phyloP scores from a whole-genome alignment of 2,329 filamentous ascomycete species.

The Trichoderma simmonsii region DNA sequence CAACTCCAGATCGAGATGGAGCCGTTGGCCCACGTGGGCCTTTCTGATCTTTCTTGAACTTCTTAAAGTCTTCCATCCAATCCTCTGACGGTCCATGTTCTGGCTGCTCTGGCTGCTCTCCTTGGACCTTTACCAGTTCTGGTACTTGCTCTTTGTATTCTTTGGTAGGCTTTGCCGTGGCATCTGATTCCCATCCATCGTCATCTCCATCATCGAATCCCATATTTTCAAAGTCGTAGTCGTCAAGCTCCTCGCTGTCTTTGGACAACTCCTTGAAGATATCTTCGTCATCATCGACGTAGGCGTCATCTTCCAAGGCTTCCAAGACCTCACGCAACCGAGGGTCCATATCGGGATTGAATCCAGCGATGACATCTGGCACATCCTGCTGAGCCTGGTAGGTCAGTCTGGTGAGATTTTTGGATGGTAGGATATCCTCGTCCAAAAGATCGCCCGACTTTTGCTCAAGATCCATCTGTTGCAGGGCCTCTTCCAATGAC shows the following conservation, averaged over 20 bases:
- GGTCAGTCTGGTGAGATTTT: conserved; percentile 70
- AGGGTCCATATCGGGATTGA: conserved; percentile 98
- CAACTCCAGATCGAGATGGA: conserved; percentile 57
- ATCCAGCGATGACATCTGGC: conserved; percentile 86
- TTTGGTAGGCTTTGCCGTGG: conserved; percentile 73
- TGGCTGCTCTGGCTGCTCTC: conserved; percentile 39
- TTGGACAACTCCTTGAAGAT: conserved; percentile 72
- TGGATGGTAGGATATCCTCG: conserved; percentile 72
- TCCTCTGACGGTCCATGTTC: conserved; percentile 68
- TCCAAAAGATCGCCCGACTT: conserved; percentile 60
- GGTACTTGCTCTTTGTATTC: conserved; percentile 52
- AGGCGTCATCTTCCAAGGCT: conserved; percentile 92
- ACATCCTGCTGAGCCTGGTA: conserved; percentile 94
- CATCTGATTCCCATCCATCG: conserved; percentile 92
- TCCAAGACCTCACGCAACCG: conserved; percentile 85
- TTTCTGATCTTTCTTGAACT: conserved; percentile 83
- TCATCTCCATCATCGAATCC: conserved; percentile 60
- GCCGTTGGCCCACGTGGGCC: conserved; percentile 39
- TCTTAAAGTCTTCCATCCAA: conserved; percentile 90
- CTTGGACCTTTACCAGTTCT: conserved; percentile 45
- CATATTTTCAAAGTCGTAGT: conserved; percentile 72
- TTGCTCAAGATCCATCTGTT: conserved; percentile 56
- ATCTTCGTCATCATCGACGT: conserved; percentile 84
- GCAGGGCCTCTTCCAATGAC: conserved; percentile 78
- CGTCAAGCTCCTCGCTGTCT: conserved; percentile 70